These are phyloP conservation scores for Pythium chondricola DNA, from an alignment of 352 stramenopile species.

Conservation along the genomic window DNA sequence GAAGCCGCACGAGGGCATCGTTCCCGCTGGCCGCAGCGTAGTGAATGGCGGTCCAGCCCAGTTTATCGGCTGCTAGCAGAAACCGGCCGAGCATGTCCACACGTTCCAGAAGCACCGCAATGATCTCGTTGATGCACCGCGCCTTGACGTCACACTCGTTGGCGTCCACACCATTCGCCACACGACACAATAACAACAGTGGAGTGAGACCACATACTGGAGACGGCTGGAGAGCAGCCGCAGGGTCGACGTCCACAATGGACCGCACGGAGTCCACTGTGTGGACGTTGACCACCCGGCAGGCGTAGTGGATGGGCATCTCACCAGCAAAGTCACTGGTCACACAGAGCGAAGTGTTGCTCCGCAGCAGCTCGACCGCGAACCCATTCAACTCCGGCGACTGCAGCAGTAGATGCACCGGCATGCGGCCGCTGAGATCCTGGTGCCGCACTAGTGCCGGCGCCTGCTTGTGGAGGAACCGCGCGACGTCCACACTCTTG, in stretches of 20 bases:
- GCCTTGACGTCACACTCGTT: conserved; percentile 8
- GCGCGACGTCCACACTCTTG: conserved; percentile 26
- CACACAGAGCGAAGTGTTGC: conserved; percentile 27
- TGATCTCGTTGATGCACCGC: conserved; percentile 23
- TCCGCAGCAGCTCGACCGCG: conserved; percentile 31
- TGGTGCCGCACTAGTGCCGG: conserved; percentile 39
- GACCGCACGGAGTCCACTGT: conserved; percentile 40
- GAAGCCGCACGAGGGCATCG: conserved; percentile 33
- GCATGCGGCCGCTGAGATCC: conserved; percentile 43
- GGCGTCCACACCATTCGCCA: background rate
- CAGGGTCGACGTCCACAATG: conserved; percentile 35
- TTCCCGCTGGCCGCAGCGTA: conserved; percentile 43
- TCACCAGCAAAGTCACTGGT: conserved; percentile 38
- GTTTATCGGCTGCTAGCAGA: conserved; percentile 27
- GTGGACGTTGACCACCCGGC: conserved; percentile 33
- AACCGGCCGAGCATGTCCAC: conserved; percentile 55
- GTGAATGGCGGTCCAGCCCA: conserved; percentile 48
- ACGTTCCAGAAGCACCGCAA: conserved; percentile 41
- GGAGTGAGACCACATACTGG: conserved; percentile 29
- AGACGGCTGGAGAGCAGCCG: conserved; percentile 23
- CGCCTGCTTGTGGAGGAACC: conserved; percentile 34
- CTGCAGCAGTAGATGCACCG: conserved; percentile 51
- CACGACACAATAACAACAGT: conserved; percentile 46
- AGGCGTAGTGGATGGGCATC: conserved; percentile 62
- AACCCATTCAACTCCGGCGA: conserved; percentile 39